These are phyloP conservation scores for Hypomontagnella monticulosa DNA, from an alignment of 495 filamentous ascomycete genomes.

Conservation along the genomic window DNA sequence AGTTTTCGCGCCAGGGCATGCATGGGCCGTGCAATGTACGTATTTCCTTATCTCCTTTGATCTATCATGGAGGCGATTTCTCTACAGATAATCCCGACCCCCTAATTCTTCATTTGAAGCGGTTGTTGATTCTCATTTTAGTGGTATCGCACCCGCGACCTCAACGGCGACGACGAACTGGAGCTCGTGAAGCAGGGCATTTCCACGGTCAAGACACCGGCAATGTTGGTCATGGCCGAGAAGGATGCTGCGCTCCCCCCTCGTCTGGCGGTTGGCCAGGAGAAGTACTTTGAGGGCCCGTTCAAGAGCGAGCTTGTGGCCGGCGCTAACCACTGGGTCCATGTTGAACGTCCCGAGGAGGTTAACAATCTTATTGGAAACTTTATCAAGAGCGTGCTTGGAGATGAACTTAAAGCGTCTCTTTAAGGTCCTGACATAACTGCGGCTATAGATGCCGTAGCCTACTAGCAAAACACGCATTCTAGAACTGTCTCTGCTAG, in stretches of 20 bases:
- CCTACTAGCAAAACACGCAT: too few relatives aligned
- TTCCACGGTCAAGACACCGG: slow-evolving; percentile 69
- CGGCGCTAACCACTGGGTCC: slow-evolving; percentile 73
- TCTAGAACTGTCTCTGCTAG: too few relatives aligned
- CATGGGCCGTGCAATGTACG: slow-evolving; percentile 72
- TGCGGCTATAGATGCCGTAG: too few relatives aligned
- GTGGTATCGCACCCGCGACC: slow-evolving; percentile 79
- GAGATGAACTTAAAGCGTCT: slow-evolving; percentile 40
- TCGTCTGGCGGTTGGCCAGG: slow-evolving; percentile 73
- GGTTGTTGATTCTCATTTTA: too few relatives aligned
- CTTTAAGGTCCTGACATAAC: slow-evolving; percentile 13
- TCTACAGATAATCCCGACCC: too few relatives aligned
- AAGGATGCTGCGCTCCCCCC: slow-evolving; percentile 74
- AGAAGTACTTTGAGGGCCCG: slow-evolving; percentile 67
- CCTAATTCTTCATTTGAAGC: too few relatives aligned
- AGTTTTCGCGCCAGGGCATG: slow-evolving; percentile 76
- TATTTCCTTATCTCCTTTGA: too few relatives aligned
- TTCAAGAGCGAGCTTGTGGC: slow-evolving; percentile 61
- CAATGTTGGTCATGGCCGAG: slow-evolving; percentile 77
- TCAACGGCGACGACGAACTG: slow-evolving; percentile 82
- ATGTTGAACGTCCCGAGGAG: slow-evolving; percentile 71
- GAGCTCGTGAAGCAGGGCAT: slow-evolving; percentile 48
- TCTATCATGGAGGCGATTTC: too few relatives aligned
- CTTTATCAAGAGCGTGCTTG: slow-evolving; percentile 49
- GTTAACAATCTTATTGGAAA: slow-evolving; percentile 52